These are phyloP conservation scores for Acanthamoeba quina DNA, from an alignment of 208 protist genomes.

Conservation along the genomic window DNA sequence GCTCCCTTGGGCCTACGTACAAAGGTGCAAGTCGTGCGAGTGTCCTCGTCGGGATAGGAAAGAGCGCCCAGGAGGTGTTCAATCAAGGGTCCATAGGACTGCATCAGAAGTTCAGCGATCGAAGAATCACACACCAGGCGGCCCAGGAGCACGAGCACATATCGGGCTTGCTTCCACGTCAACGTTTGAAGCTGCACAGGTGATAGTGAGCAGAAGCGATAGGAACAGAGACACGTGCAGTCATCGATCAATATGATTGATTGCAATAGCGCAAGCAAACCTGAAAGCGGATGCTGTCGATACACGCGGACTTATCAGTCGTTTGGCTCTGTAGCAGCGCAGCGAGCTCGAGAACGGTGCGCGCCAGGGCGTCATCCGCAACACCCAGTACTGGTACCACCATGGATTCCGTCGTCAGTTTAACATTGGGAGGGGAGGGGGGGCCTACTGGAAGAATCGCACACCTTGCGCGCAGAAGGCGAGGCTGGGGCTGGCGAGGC, in stretches of 20 bases:
- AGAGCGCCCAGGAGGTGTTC: background rate
- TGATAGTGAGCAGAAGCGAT: background rate
- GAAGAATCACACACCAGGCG: background rate
- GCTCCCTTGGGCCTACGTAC: background rate
- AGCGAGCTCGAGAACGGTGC: background rate
- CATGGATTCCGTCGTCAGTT: no score
- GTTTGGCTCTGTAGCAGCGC: background rate
- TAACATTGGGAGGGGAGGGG: no score
- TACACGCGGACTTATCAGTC: background rate
- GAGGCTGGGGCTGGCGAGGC: background rate
- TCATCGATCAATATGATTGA: background rate
- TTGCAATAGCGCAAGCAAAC: background rate
- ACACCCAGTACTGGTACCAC: background rate
- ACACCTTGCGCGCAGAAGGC: background rate
- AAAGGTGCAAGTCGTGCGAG: background rate
- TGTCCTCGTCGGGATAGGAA: background rate
- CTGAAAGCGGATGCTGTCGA: constrained; percentile 18
- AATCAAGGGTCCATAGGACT: background rate
- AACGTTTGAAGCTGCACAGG: background rate
- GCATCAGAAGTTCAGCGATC: background rate
- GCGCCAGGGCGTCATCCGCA: background rate
- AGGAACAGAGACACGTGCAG: background rate
- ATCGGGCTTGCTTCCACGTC: background rate
- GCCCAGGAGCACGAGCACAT: background rate
- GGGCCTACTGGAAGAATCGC: background rate